Conservation (phyloP, 805 yeast species). For the Scheffersomyces amazonensis region DNA sequence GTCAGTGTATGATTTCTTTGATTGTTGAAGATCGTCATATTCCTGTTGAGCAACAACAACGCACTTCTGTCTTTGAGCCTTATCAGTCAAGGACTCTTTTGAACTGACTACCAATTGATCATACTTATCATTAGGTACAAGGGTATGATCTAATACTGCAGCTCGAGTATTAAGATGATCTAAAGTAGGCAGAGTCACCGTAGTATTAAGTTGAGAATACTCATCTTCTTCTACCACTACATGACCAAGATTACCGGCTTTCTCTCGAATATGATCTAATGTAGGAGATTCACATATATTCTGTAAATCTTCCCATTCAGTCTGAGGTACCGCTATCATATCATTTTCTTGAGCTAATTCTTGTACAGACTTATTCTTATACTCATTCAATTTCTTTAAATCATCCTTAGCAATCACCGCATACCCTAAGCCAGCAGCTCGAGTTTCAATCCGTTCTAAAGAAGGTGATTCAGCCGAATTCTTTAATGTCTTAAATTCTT, state of each 20-base stretch:
- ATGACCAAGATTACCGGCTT: slow-evolving; percentile 14
- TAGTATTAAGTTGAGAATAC: slow-evolving; percentile 2
- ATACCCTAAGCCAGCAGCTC: slow-evolving; percentile 25
- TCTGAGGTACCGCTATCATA: slow-evolving; percentile 3
- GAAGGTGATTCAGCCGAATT: slow-evolving; percentile 19
- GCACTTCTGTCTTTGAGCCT: slow-evolving; percentile 4
- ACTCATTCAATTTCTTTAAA: slow-evolving; percentile 8
- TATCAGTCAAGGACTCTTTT: slow-evolving; percentile 2
- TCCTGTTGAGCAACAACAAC: slow-evolving; percentile 1
- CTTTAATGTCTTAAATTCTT: slow-evolving; percentile 4
- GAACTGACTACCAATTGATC: slow-evolving; percentile 1
- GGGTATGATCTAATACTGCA: slow-evolving; percentile 9
- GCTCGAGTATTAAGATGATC: slow-evolving; percentile 1
- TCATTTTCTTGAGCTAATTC: slow-evolving; percentile 21
- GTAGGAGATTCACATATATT: slow-evolving; percentile 19
- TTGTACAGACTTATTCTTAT: slow-evolving; percentile 20
- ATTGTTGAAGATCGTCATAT: no score
- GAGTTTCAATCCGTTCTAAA: slow-evolving; percentile 17
- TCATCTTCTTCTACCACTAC: slow-evolving; percentile 2
- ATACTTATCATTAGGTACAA: slow-evolving; percentile 18
- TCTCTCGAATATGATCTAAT: slow-evolving; percentile 21
- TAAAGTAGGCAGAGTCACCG: slow-evolving; percentile 4
- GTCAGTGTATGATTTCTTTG: no score
- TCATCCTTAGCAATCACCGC: slow-evolving; percentile 24
- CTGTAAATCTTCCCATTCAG: slow-evolving; percentile 4